Percentiles rank a stretch among this genome's conserved stretches.
These are phyloP conservation scores for Suillus fuscotomentosus DNA, from an alignment of 768 basidiomycete species.

Conservation along the genomic window DNA sequence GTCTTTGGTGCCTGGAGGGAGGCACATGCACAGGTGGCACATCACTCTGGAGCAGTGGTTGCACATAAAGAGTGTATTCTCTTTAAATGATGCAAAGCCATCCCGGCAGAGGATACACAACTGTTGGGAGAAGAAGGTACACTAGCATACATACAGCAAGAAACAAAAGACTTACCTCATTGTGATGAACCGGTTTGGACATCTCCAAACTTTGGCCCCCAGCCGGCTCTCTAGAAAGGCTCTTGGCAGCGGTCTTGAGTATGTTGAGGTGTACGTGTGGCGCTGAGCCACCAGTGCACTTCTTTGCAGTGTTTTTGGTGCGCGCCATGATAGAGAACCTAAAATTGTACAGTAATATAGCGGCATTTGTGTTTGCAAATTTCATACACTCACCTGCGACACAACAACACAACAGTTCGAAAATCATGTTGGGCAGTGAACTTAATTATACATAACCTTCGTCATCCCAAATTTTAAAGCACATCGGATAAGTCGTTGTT, in stretches of 20 bases:
- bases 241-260: too few species aligned
- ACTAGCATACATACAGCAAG: neutral
- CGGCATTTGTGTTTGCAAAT: neutral
- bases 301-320: too few species aligned
- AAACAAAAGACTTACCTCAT: neutral
- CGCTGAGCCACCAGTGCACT: too few species aligned
- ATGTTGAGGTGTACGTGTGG: too few species aligned
- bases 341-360: neutral
- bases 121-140: neutral
- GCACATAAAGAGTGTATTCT: neutral
- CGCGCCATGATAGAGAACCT: too few species aligned
- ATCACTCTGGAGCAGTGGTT: neutral
- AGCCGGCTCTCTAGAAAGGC: too few species aligned
- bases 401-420: neutral
- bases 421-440: neutral
- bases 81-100: neutral
- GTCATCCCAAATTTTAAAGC: neutral
- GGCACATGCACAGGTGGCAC: neutral
- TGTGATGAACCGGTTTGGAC: neutral
- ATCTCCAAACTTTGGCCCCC: neutral
- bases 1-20: too few species aligned
- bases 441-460: neutral
- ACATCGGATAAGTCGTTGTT: neutral
- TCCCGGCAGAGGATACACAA: neutral
- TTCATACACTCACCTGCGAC: neutral